Evolutionary conservation across 305 asterid genomes (phyloP).

Genomic region (Ilex paraguariensis): DNA sequence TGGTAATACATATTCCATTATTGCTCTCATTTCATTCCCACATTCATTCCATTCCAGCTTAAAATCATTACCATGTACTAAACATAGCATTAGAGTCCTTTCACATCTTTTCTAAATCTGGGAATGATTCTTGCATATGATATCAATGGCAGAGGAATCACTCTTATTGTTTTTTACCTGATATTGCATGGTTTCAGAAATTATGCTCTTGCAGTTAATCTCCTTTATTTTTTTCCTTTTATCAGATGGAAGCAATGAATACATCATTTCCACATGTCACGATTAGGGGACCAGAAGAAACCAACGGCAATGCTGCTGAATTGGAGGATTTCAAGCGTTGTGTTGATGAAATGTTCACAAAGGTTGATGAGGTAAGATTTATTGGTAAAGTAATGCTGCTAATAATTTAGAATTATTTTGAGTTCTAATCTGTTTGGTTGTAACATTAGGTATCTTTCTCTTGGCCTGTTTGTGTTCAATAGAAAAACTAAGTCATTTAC

Average conservation of each 20-base stretch:
- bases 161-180: no score
- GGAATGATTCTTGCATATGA: no score
- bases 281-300: conserved; percentile 27
- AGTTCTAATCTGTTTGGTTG: background rate
- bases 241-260: conserved; percentile 48
- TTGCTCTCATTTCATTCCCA: no score
- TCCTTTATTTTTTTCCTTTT: background rate
- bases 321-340: conserved; percentile 42
- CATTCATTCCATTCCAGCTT: no score
- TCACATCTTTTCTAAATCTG: no score
- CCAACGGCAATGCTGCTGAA: conserved; percentile 18
- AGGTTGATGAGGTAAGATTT: conserved; percentile 56
- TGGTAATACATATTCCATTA: no score
- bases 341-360: conserved; percentile 42
- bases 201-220: background rate
- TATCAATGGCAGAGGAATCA: no score
- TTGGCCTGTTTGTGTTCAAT: background rate
- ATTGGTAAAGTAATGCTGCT: background rate
- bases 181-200: no score
- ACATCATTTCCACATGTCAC: conserved; percentile 27
- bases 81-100: no score
- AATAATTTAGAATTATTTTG: background rate
- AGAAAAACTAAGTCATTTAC: background rate
- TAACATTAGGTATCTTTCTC: background rate
- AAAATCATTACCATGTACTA: no score